Percentiles rank a stretch among this genome's conserved stretches.
These are phyloP conservation scores for Saccharomycopsis guyanensis DNA, from an alignment of 805 yeast genomes.

Conservation along the genomic window DNA sequence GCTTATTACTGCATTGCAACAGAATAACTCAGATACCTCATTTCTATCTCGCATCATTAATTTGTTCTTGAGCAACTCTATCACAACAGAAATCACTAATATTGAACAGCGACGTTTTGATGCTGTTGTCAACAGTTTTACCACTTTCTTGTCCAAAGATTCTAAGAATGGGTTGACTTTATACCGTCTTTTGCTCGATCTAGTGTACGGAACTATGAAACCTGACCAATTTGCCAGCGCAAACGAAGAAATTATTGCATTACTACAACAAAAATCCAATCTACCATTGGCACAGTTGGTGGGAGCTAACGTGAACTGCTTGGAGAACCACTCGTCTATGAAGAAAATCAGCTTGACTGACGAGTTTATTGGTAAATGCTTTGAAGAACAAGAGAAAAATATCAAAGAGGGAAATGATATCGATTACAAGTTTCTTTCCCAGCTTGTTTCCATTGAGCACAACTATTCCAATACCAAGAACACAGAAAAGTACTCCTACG, in stretches of 20 bases:
- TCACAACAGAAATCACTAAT: constrained; percentile 3
- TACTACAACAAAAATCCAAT: background rate
- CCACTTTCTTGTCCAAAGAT: background rate
- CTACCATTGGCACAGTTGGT: background rate
- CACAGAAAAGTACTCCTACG: background rate
- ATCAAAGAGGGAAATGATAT: background rate
- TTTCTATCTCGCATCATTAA: background rate
- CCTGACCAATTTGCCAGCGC: background rate
- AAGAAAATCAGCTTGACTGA: background rate
- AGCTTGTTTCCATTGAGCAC: background rate
- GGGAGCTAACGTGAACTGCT: background rate
- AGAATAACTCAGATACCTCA: background rate
- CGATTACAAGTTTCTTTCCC: background rate
- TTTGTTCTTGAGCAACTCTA: constrained; percentile 11
- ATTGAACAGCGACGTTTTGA: background rate
- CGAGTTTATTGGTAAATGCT: background rate
- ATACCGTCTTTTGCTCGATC: background rate
- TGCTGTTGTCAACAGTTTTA: background rate
- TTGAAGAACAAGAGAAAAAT: background rate
- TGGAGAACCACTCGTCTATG: background rate
- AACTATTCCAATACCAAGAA: background rate
- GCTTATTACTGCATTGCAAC: background rate
- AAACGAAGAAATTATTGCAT: background rate
- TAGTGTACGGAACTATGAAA: background rate
- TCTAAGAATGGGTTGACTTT: background rate